Conservation (phyloP, 805 yeast genomes). For the Saccharomyces paradoxus region DNA sequence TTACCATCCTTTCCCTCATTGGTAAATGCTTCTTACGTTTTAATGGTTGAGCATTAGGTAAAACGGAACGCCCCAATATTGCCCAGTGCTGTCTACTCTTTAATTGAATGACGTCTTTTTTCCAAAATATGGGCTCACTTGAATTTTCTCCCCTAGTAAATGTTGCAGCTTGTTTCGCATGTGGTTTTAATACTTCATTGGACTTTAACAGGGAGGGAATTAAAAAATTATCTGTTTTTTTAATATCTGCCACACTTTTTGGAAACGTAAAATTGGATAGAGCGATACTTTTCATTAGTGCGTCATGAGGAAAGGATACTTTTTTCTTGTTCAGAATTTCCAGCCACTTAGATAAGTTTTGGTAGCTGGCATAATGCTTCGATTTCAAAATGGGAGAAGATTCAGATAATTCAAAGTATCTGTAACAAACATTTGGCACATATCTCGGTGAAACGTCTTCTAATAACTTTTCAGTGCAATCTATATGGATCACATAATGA, state of each 20-base stretch:
- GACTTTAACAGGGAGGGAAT: slow-evolving; percentile 8
- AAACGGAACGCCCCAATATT: slow-evolving; percentile 18
- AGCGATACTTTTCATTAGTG: slow-evolving; percentile 6
- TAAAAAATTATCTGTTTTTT: slow-evolving; percentile 14
- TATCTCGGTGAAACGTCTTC: slow-evolving; percentile 21
- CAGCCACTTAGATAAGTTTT: slow-evolving; percentile 2
- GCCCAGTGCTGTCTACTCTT: slow-evolving; percentile 24
- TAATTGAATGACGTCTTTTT: slow-evolving; percentile 11
- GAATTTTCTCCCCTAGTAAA: neutral
- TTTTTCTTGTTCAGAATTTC: neutral
- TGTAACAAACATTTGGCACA: slow-evolving; percentile 11
- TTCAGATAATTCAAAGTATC: slow-evolving; percentile 9
- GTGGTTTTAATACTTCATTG: slow-evolving; percentile 6
- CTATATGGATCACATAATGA: slow-evolving; percentile 13
- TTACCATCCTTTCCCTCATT: slow-evolving; percentile 5
- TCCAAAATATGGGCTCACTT: slow-evolving; percentile 10
- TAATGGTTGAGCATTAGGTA: slow-evolving; percentile 4
- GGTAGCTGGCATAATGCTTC: slow-evolving; percentile 6
- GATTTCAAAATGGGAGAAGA: slow-evolving; percentile 5
- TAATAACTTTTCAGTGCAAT: slow-evolving; percentile 5
- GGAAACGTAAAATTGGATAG: slow-evolving; percentile 13
- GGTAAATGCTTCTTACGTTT: slow-evolving; percentile 7
- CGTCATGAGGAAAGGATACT: no score
- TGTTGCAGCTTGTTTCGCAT: slow-evolving; percentile 1
- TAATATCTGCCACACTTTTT: slow-evolving; percentile 7